Conservation (phyloP, 139 green algal species). For the Chlamydomonas sphaeroides region DNA sequence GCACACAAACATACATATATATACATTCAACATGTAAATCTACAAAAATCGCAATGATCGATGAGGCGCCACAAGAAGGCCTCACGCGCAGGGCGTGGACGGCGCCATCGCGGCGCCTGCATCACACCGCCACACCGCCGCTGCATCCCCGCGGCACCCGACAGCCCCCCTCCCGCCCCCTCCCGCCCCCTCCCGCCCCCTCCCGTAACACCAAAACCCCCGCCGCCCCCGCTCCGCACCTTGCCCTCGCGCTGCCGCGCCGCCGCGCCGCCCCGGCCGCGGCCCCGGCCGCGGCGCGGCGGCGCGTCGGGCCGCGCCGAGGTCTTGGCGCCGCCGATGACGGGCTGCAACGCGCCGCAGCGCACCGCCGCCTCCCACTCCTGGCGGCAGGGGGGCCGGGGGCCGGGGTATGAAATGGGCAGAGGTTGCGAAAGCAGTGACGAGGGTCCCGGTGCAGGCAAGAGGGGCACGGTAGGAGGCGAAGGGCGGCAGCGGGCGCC, state of each 20-base stretch:
- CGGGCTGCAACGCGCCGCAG: neutral
- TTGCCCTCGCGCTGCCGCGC: neutral
- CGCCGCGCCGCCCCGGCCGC: no score
- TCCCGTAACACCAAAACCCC: neutral
- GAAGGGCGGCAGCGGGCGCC: neutral
- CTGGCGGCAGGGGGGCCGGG: neutral
- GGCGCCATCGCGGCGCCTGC: no score
- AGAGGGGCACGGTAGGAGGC: neutral
- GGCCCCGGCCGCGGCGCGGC: neutral
- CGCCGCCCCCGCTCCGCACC: no score
- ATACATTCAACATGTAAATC: no score
- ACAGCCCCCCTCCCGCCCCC: neutral
- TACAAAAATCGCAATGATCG: no score
- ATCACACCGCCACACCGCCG: no score
- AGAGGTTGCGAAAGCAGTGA: neutral
- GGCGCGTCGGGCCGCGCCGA: neutral
- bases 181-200: no score
- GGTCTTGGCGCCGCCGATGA: neutral
- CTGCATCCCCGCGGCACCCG: neutral
- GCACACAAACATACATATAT: no score
- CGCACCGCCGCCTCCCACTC: conserved; percentile 37
- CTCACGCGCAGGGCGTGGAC: no score
- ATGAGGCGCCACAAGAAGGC: no score
- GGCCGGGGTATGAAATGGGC: neutral
- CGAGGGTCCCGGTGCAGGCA: neutral